Evolutionary conservation across 2,329 filamentous ascomycete genomes (phyloP), one percentile per base, ranked within the genome.

Genomic region (Zasmidium citrigriseum): DNA sequence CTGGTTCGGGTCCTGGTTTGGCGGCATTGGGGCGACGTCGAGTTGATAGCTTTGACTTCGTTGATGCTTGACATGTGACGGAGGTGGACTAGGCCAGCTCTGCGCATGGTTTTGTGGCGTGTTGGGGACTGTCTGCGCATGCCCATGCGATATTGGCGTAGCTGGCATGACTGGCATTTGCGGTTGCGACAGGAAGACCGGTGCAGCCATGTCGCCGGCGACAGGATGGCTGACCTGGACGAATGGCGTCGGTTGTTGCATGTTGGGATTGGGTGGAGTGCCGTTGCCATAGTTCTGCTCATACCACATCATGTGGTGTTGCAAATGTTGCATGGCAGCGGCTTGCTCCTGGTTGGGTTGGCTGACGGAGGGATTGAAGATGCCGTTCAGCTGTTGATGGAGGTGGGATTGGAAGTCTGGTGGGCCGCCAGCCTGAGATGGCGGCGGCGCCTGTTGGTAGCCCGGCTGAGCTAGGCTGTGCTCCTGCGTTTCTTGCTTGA

Each of bases 401-500:
- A 78, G 74, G 68, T 73, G 75, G 63, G 74, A 73, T 64, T 76
- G 75, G 66, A 74, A 76, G 65, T 75, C 70, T 62, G 75, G 65
- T 58, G 67, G 60, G 34, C 34, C n/a, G 54, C 52, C 72, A 55
- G 64, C 58, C 51, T 61, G 61, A 41, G 34, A 41, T 46, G 58
- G 47, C 54, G 58, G 60, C 58, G 56, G 58, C 53, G 61, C 58
- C 57, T 64, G 54, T 54, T 49, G 29, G 60, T 64, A 82, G 84
- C 89, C 88, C 86, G 89, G 89, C 86, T 89, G 87, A 85, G 85
- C 85, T 84, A 86, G 84, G 84, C 86, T 86, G 82, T 92, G 90
- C 87, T 90, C 86, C 86, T 93, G 91, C 87, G 89, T 84, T 90
- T 90, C 89, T 88, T 88, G 89, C 87, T 91, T 84, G 54, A 60